These are phyloP conservation scores for Curvularia eragrostidis DNA, from an alignment of 2,329 filamentous ascomycete species.

Conservation along the genomic window DNA sequence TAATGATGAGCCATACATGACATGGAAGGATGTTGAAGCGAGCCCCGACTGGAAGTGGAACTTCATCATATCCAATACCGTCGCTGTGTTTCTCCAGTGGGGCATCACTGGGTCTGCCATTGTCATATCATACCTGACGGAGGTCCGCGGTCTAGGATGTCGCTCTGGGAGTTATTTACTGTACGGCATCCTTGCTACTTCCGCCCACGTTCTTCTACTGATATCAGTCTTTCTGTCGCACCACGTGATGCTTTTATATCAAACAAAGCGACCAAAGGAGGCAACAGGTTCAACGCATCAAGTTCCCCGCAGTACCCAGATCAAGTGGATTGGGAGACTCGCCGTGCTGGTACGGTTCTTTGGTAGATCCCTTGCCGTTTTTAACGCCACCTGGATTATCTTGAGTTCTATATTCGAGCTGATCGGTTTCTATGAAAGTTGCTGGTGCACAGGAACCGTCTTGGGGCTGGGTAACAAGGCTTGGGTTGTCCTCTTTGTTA, in stretches of 20 bases:
- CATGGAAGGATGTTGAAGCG: conserved; percentile 1
- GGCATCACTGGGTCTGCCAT: conserved; percentile 5
- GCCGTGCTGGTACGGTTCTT: neutral
- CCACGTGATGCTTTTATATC: conserved; percentile 3
- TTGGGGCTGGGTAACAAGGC: conserved; percentile 1
- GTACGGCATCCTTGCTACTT: conserved; percentile 4
- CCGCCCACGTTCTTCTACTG: neutral
- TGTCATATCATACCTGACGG: conserved; percentile 7
- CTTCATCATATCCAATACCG: neutral
- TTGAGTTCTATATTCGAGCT: conserved; percentile 5
- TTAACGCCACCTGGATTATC: conserved; percentile 1
- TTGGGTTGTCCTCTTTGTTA: conserved; percentile 9
- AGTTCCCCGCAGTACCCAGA: neutral
- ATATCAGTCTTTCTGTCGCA: conserved; percentile 1
- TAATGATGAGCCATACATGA: neutral
- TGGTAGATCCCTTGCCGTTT: neutral
- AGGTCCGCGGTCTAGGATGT: conserved; percentile 8
- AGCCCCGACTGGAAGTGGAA: conserved; percentile 1
- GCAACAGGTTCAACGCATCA: neutral
- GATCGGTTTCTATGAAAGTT: conserved; percentile 2
- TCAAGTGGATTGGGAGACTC: conserved; percentile 4
- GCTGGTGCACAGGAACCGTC: conserved; percentile 1
- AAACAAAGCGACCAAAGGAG: neutral
- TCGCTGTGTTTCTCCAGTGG: conserved; percentile 1
- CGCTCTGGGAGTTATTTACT: conserved; percentile 7